These are phyloP conservation scores for Stemphylium lycopersici DNA, from an alignment of 2,329 filamentous ascomycete species.

Conservation along the genomic window DNA sequence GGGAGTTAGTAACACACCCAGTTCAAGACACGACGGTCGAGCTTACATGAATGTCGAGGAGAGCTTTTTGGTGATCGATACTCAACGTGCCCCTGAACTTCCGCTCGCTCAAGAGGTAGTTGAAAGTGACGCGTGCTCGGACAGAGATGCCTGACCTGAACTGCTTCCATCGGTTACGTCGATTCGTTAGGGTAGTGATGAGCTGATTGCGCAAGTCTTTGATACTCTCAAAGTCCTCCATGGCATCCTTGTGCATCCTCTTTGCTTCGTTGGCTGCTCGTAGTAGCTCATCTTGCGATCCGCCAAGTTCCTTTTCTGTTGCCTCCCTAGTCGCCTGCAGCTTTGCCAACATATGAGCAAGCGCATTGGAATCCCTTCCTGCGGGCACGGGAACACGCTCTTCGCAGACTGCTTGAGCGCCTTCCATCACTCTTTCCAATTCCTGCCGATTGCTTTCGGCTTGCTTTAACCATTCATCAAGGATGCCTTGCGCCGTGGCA, in stretches of 20 bases:
- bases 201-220: constrained; percentile 46
- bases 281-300: constrained; percentile 40
- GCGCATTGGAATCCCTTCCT: constrained; percentile 39
- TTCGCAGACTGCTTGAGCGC: constrained; percentile 26
- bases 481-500: constrained; percentile 39
- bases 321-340: constrained; percentile 36
- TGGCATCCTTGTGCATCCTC: constrained; percentile 25
- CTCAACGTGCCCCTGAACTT: constrained; percentile 83
- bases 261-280: constrained; percentile 39
- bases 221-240: constrained; percentile 26
- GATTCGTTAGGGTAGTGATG: constrained; percentile 67
- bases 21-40: neutral
- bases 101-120: constrained; percentile 85
- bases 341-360: constrained; percentile 40
- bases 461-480: constrained; percentile 32
- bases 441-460: constrained; percentile 23
- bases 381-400: constrained; percentile 37
- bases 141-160: constrained; percentile 87
- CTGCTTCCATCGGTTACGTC: constrained; percentile 75
- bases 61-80: constrained; percentile 76
- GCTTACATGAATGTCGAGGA: constrained; percentile 74
- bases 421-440: constrained; percentile 35
- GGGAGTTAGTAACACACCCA: constrained; percentile 6
- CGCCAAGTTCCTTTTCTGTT: constrained; percentile 42
- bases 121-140: constrained; percentile 85